phyloP scores from a whole-genome alignment of 345 rosid species.

The Acer yangbiense region DNA sequence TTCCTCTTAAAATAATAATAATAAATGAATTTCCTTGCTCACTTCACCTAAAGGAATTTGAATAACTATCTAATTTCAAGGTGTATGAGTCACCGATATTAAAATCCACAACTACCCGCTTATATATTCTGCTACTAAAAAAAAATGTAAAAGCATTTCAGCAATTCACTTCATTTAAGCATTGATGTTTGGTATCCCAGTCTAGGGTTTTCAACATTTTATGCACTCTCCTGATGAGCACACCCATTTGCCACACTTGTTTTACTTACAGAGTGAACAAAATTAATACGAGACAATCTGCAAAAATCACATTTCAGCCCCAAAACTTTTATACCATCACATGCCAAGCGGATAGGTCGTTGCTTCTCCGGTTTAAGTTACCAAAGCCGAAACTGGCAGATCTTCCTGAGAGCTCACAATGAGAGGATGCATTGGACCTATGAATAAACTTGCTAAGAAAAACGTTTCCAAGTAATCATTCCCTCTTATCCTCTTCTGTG shows the following conservation, averaged over 20 bases:
- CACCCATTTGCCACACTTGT: background rate
- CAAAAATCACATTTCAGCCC: slow-evolving; percentile 1
- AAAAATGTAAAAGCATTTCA: no score
- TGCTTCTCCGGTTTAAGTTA: background rate
- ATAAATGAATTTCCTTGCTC: no score
- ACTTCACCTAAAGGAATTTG: no score
- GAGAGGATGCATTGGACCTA: slow-evolving; percentile 2
- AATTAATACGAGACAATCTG: slow-evolving; percentile 8
- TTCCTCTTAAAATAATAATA: no score
- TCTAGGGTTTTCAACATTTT: background rate
- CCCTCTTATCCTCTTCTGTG: slow-evolving; percentile 77
- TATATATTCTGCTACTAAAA: no score
- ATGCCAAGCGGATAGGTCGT: background rate
- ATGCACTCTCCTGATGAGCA: background rate
- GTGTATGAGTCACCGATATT: no score
- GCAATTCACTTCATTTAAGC: background rate
- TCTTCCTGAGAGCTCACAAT: slow-evolving; percentile 4
- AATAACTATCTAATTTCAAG: no score
- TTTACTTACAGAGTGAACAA: slow-evolving; percentile 12
- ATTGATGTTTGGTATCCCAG: background rate
- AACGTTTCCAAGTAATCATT: slow-evolving; percentile 28
- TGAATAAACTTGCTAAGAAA: background rate
- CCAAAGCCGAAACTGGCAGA: background rate
- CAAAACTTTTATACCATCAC: background rate
- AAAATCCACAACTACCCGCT: no score